Base-by-base conservation (phyloP, 2,329 filamentous ascomycete species). In the Claviceps africana region DNA sequence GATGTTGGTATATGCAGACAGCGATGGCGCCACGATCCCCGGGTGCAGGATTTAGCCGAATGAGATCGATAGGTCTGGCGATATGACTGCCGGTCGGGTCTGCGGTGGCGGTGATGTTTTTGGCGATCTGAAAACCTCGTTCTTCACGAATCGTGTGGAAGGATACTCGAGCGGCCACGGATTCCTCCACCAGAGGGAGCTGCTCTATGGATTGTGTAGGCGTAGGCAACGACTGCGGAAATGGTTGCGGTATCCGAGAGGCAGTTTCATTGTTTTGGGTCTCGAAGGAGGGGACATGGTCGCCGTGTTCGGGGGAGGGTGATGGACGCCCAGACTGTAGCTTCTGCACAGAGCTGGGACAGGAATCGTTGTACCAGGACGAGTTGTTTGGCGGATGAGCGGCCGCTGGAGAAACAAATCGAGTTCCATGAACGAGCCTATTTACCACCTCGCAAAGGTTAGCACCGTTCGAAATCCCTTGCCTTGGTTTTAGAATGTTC, bases 81-180 rank as follows among this genome's bases (percentile, higher is more conserved):
- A 93, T 90, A 64, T 94, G 87, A 52, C 81, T 75, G 56, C 81
- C 84, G 22, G 83, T 72, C 1, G 84, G 83, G 63, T 94, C 88
- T 28, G 81, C 82, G 15, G 82, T 81, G 52, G 78, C 74, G 40
- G 83, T 81, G 48, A 95, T 73, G 54, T 75, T 80, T 67, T 85
- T 88, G 62, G 83, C 81, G 58, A 93, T 86, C 60, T 95, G 86
- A 62, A 86, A 96, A 53, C 91, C 85, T 56, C 90, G 77, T 71
- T 97, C 90, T 59, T 96, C 81, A 8, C 90, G 82, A 50, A 95
- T 72, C 17, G 84, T 77, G 67, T 95, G 88, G 56, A 80, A 83
- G 0, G 90, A 95, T 45, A 96, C 76, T 22, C 88, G 82, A 44
- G 89, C 91, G 30, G 95, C 74, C 6, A 96, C 83, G 8, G 78